Evolutionary conservation across 441 rosid species (phyloP).

Genomic region (Arabidopsis hybrid): DNA sequence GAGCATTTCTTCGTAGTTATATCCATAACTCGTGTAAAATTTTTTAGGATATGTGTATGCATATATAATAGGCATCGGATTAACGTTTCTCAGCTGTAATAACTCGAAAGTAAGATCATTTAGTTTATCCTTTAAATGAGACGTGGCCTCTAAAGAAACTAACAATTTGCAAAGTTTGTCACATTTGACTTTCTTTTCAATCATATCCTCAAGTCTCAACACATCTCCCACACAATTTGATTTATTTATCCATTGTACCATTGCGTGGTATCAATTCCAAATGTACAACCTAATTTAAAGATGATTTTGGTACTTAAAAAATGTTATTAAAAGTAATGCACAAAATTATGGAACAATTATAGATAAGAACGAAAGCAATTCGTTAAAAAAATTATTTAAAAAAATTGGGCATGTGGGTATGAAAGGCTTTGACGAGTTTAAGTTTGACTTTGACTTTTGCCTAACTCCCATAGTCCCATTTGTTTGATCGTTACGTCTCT

Average conservation of each 20-base stretch:
- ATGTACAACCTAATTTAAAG: background rate
- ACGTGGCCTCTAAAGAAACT: background rate
- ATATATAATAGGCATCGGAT: background rate
- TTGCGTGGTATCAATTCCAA: background rate
- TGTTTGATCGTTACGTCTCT: constrained; percentile 37
- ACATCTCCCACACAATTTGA: background rate
- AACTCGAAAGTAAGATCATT: background rate
- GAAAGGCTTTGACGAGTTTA: constrained; percentile 36
- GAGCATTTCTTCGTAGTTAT: background rate
- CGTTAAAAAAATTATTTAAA: background rate
- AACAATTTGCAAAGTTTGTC: background rate
- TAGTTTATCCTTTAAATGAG: background rate
- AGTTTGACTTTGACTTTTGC: constrained; percentile 42
- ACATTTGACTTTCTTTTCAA: background rate
- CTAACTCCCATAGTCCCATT: constrained; percentile 42
- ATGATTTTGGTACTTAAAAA: background rate
- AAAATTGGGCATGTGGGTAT: constrained; percentile 8
- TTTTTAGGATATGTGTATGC: background rate
- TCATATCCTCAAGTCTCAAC: background rate
- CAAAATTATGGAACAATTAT: background rate
- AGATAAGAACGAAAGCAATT: constrained; percentile 38
- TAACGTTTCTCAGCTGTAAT: background rate
- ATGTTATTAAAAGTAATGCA: background rate
- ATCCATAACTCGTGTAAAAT: background rate
- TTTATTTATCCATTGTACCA: background rate